Evolutionary conservation across 2,329 filamentous ascomycete species (phyloP), one percentile per base, ranked within the genome.

Genomic region (Neonectria sp.): DNA sequence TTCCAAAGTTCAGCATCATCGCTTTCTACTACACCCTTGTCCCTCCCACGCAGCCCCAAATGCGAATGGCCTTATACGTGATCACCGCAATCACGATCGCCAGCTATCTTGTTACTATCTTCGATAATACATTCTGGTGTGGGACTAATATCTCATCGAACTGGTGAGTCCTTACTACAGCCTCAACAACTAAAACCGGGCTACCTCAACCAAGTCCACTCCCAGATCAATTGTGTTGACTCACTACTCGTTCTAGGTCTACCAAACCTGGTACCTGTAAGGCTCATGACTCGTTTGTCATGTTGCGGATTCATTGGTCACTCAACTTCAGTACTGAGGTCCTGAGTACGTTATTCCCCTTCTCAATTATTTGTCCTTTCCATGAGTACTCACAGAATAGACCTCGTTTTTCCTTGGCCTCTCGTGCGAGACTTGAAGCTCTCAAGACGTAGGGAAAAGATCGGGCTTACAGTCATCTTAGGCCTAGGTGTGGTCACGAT

Each of bases 1-100:
- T 75, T 24, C 73, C 71, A 11, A 75, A 75, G 49, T 53, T 75
- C 27, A 74, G 73, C 21, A 65, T 75, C 51, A 64, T 74, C 25
- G 70, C 73, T 24, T 71, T 75, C 13, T 75, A 74, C 57, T 75
- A 68, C 53, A 68, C 56, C 27, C 56, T 75, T 4, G 60, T 75
- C 5, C 73, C 73, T 3, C 55, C 25, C 2, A 70, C 69, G 5
- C 68, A 68, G 21, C 71, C 67, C 2, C 9, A 49, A 3, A 69
- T 75, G 60, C 64, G 73, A 9, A 68, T 68, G 6, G 55, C 56
- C 0, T 63, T 75, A 4, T 68, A 73, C 25, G 37, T 58, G 7
- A 57, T 74, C 6, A 68, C 60, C 1, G 62, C n/a, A 0, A 35
- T 75, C 35, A 74, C 71, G 6, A 17, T 49, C 13, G 21, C 21